Evolutionary conservation across 2,329 filamentous ascomycete genomes (phyloP), one percentile per base, ranked within the genome.

Genomic region (Clarireedia paspali): DNA sequence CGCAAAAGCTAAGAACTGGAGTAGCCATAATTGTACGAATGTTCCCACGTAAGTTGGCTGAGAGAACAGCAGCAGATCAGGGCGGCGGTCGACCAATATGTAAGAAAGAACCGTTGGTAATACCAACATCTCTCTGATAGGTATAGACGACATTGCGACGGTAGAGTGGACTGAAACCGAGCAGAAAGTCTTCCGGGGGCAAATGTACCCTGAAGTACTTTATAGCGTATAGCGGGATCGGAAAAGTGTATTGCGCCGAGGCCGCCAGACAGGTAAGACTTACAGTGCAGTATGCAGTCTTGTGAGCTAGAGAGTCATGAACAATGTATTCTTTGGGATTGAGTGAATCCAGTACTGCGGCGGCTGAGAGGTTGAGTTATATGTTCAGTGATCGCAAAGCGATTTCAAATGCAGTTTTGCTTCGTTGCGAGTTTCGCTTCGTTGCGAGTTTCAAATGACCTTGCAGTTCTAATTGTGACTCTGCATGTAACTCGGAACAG

Each of bases 1-100:
- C 3, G 63, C 63, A 60, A 70, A 72, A 1, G 65, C 53, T 3
- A 71, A 42, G 24, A 73, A 63, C 47, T 71, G 66, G 1, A 72
- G 23, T 7, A 70, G 36, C 59, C 74, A 77, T 2, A 78, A 56
- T n/a, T 70, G 63, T 0, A 70, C 6, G 3, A 71, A 69, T 6
- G 74, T 77, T 50, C 70, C 70, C 4, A 73, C 44, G 39, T 71
- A 71, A 6, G 68, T 61, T 6, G 64, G 63, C 17, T 50, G 55
- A 14, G 62, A 63, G 48, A 55, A 67, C 5, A 64, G 51, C 27
- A 67, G 58, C 12, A 63, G n/a, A 49, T 62, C 58, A 38, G 65
- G 63, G 39, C 53, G 52, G 45, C 62, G 58, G 20, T 58, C 36
- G 20, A 65, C 60, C 7, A 68, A 40, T 17, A 57, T 38, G 47